Conservation (phyloP, 805 yeast genomes). For the Zygosaccharomyces rouxii region DNA sequence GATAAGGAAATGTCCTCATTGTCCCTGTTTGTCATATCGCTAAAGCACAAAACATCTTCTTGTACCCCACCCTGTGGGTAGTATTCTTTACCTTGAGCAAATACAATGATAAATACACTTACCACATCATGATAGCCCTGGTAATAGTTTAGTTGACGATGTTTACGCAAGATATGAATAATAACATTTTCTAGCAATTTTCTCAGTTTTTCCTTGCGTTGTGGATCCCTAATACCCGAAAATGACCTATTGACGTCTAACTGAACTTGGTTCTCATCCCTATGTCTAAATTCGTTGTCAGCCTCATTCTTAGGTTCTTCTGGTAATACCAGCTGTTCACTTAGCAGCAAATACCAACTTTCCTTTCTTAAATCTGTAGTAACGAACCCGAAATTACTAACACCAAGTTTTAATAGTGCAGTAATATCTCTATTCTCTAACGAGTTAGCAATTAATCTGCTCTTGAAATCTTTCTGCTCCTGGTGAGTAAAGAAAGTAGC, state of each 20-base stretch:
- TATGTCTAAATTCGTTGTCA: slow-evolving; percentile 39
- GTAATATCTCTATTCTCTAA: slow-evolving; percentile 14
- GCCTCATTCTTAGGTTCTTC: not conserved
- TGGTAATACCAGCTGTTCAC: slow-evolving; percentile 14
- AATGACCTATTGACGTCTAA: slow-evolving; percentile 77
- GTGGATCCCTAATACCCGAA: slow-evolving; percentile 29
- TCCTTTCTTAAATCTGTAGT: slow-evolving; percentile 15
- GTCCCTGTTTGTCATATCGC: slow-evolving; percentile 22
- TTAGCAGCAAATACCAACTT: slow-evolving; percentile 33
- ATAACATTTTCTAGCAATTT: slow-evolving; percentile 38
- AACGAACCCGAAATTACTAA: slow-evolving; percentile 26
- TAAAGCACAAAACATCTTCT: slow-evolving; percentile 12
- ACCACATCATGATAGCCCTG: slow-evolving; percentile 94
- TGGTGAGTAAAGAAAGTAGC: slow-evolving; percentile 11
- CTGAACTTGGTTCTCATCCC: slow-evolving; percentile 72
- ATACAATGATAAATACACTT: slow-evolving; percentile 55
- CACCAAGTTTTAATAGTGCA: slow-evolving; percentile 21
- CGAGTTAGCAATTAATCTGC: slow-evolving; percentile 16
- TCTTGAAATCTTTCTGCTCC: slow-evolving; percentile 14
- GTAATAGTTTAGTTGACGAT: slow-evolving; percentile 68
- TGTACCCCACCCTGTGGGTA: not conserved
- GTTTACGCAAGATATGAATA: slow-evolving; percentile 49
- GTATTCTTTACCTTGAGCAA: slow-evolving; percentile 26
- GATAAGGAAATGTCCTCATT: slow-evolving; percentile 1
- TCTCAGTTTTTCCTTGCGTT: slow-evolving; percentile 23